Conservation (phyloP, 352 stramenopile genomes). For the Phytophthora vignae region DNA sequence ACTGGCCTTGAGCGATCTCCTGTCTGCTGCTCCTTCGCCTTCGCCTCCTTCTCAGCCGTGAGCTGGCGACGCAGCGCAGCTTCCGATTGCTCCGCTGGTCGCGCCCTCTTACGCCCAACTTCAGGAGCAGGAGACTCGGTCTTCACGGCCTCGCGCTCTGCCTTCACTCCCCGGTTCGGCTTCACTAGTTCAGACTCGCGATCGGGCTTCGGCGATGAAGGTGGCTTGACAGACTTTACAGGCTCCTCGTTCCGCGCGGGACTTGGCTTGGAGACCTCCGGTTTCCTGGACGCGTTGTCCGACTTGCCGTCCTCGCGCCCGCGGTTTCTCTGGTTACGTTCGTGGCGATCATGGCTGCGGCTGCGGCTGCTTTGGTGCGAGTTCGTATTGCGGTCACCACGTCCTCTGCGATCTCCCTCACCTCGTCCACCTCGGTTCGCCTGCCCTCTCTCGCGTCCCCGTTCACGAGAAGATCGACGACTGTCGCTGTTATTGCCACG, state of each 20-base stretch:
- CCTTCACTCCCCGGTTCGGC: constrained; percentile 22
- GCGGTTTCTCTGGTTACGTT: constrained; percentile 31
- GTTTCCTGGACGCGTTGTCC: constrained; percentile 15
- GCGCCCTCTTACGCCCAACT: constrained; percentile 54
- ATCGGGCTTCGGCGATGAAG: constrained; percentile 26
- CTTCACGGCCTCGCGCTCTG: constrained; percentile 24
- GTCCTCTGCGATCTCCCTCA: constrained; percentile 32
- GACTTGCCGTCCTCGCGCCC: constrained; percentile 26
- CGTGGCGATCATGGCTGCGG: constrained; percentile 37
- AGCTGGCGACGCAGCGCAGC: constrained; percentile 73
- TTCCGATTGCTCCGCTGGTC: constrained; percentile 64
- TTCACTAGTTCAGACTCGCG: constrained; percentile 16
- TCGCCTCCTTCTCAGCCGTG: constrained; percentile 76
- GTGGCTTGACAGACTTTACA: constrained; percentile 20
- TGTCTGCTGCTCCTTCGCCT: constrained; percentile 37
- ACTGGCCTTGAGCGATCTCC: constrained; percentile 28
- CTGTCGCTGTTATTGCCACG: constrained; percentile 34
- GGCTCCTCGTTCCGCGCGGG: constrained; percentile 29
- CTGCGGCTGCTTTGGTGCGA: constrained; percentile 30
- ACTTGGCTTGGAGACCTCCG: constrained; percentile 16
- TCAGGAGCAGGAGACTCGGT: constrained; percentile 30
- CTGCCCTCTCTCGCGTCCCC: constrained; percentile 38
- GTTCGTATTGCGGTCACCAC: constrained; percentile 21
- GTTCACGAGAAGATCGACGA: constrained; percentile 42
- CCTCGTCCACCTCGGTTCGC: constrained; percentile 31